Base-by-base conservation (phyloP, 768 basidiomycete genomes). In the Tremella yokohamensis region DNA sequence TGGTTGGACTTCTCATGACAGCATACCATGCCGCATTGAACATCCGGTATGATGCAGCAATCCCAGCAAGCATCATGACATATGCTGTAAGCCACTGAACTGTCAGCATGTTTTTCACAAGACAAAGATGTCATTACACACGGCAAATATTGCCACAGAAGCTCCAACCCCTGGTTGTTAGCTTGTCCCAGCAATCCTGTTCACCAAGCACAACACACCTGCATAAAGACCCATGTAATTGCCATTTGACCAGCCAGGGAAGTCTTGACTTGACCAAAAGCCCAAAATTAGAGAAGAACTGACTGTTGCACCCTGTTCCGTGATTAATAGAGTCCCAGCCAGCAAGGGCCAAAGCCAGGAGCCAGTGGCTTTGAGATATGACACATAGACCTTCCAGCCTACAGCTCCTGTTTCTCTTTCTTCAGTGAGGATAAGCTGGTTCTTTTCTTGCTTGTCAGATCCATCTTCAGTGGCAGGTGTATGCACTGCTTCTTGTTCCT, bases 281-380 rank as follows among this genome's bases (percentile, higher is more conserved):
- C 87, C 87, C 18, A 90, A 80, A 78, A 86, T 84, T 3, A 90
- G 71, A 29, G 82, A 85, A 62, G 83, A 85, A 0, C 81, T 83
- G 29, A 88, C 86, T 68, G 79, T 77, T 18, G 83, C 77, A 1
- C 70, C 79, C 69, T 88, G 83, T 22, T 45, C 42, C 11, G 74
- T 74, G 0, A 85, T 48, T 3, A 86, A 69, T 15, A 84, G 64
- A 0, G 73, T 19, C 0, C 83, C 51, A 15, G 85, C 77, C 11
- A 82, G 20, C 0, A 83, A 81, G 2, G 71, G 65, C 70, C 78
- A 84, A 16, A 77, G 52, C 7, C 81, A 63, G 0, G 48, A 80
- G 8, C 84, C 84, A 29, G 81, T 82, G 47, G 72, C 79, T 1
- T 63, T 57, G 42, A 83, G 58, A 68, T 85, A 85, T 38, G 79